These are phyloP conservation scores for Cytospora chrysosperma DNA, from an alignment of 2,329 filamentous ascomycete genomes.

Conservation along the genomic window DNA sequence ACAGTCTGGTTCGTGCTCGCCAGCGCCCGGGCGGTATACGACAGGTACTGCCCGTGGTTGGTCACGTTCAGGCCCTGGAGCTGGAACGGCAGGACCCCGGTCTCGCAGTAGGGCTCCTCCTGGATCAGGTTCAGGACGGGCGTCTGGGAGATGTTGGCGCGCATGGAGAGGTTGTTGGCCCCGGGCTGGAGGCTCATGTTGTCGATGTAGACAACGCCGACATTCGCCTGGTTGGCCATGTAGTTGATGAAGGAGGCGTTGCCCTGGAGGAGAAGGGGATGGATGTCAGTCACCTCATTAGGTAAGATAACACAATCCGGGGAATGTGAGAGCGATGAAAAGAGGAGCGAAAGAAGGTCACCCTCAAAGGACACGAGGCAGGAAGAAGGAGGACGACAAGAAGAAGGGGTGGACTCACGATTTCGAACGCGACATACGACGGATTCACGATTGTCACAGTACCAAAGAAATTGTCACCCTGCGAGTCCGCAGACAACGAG, in stretches of 20 bases:
- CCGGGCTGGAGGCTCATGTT: conserved; percentile 60
- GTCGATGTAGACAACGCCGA: conserved; percentile 58
- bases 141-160: conserved; percentile 51
- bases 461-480: conserved; percentile 61
- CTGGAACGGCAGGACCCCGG: conserved; percentile 53
- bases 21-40: conserved; percentile 58
- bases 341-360: background rate
- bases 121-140: conserved; percentile 46
- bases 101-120: conserved; percentile 50
- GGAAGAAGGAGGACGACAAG: background rate
- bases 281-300: background rate
- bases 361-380: too few species aligned
- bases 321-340: background rate
- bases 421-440: conserved; percentile 61
- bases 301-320: background rate
- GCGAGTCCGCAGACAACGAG: conserved; percentile 37
- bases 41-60: conserved; percentile 50
- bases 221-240: conserved; percentile 43
- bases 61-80: conserved; percentile 53
- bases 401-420: conserved; percentile 52
- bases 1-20: conserved; percentile 50
- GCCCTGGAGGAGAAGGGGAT: conserved; percentile 46
- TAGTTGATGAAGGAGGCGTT: conserved; percentile 62
- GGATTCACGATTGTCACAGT: conserved; percentile 62
- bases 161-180: conserved; percentile 54